Base-by-base conservation (phyloP, 306 rosid species). In the Trichosanthes truncata region DNA sequence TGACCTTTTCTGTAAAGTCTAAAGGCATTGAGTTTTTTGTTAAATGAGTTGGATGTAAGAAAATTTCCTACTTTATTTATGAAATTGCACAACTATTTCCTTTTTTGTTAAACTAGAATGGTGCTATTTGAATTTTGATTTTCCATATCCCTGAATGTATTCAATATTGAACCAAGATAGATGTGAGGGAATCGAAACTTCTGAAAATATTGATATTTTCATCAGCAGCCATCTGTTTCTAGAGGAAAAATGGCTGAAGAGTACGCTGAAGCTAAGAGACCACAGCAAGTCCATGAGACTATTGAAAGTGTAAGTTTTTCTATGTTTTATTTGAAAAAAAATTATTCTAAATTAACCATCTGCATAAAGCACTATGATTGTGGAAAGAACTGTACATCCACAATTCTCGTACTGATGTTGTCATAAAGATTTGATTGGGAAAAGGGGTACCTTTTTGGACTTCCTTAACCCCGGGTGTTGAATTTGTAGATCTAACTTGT, bases 221-320 rank as follows among this genome's bases (percentile, higher is more conserved):
- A 83, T 79, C 91, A 91, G 98, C 86, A 89, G 71, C 96, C 93
- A 33, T 81, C 31, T 57, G 33, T 81, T 79, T 83, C 89, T 84
- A 63, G 43, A 68, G 89, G 77, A 51, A 76, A 79, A 69, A 26
- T 77, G 74, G 66, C 40, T 29, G 81, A 81, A 26, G 48, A 11
- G 41, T 86, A 69, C 78, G 81, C 87, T 55, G 11, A 20, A 67
- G 74, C 85, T 3, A 80, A 72, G 86, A 80, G 78, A 82, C 78
- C 67, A 55, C 87, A 82, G 33, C 33, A 29, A 74, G 84, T 48
- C 10, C 31, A 38, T 62, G 83, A 82, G 26, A 53, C 20, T 78
- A 78, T 7, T 20, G 26, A 53, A 21, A 51, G 62, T 48, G 94
- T 90, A 80, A 88, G 97, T 55, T 83, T 45, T 80, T 41, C 13